Base-by-base conservation (phyloP, 495 filamentous ascomycete genomes). In the Penicillium mononematosum region DNA sequence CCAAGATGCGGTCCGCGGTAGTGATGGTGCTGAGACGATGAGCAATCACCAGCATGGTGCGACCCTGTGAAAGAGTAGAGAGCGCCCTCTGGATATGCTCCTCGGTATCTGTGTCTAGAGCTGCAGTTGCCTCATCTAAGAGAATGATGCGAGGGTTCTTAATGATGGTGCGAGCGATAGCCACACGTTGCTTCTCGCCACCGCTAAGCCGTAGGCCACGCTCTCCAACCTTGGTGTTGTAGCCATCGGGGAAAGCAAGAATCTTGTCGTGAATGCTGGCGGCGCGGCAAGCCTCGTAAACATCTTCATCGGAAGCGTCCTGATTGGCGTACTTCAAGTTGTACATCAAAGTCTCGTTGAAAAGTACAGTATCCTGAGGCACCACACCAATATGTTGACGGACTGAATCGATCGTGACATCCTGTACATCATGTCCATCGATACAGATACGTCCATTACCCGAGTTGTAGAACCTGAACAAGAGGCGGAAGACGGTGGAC, bases 221-320 rank as follows among this genome's bases (percentile, higher is more conserved):
- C 72, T 98, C 94, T 61, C 94, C 94, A 22, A 98, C 94, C 71
- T 89, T 92, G 34, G 95, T 96, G 32, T 86, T 71, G 68, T 98
- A 98, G 6, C 86, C 85, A 64, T 98, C 94, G 0, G 95, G 93
- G 79, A 98, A 98, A 32, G 82, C 81, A 71, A 96, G 69, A 64
- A 98, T 98, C 69, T 92, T 92, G 53, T 98, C 94, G 62, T 98
- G 94, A 58, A 98, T 98, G 64, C 88, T 91, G 31, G 94, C 94
- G 1, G 92, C 90, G 45, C 87, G 81, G 67, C 93, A 97, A 5
- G 94, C 94, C n/a, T 85, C 86, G 60, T 83, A 90, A 3, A 98
- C 88, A 31, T 96, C 86, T 60, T 93, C 92, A 57, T 97, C 89
- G 0, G 89, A 88, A 14, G 88, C 93, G 34, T 79, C 66, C 32